Evolutionary conservation across 208 protist genomes (phyloP).

Genomic region (Angomonas deanei): DNA sequence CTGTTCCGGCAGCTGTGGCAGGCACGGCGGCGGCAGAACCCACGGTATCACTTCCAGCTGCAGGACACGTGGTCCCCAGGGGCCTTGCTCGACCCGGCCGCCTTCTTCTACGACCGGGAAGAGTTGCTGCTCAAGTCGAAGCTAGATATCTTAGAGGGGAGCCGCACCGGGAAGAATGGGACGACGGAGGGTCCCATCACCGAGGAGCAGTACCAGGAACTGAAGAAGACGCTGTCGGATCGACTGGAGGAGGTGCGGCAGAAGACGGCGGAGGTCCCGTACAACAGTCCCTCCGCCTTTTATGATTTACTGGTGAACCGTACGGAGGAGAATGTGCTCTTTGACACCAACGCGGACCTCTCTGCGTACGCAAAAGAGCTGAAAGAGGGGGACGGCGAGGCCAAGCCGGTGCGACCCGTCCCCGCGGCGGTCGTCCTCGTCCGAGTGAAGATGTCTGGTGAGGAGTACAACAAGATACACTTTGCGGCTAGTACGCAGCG

Average conservation of each 20-base stretch:
- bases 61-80: constrained; percentile 36
- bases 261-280: constrained; percentile 16
- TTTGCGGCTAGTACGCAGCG: constrained; percentile 18
- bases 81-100: constrained; percentile 34
- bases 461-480: constrained; percentile 20
- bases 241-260: not conserved
- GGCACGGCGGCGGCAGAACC: constrained; percentile 30
- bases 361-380: not conserved
- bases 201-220: not conserved
- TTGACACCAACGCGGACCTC: constrained; percentile 11
- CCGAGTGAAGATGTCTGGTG: constrained; percentile 18
- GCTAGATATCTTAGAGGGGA: constrained; percentile 5
- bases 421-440: constrained; percentile 39
- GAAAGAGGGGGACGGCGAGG: not conserved
- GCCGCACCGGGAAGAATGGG: not conserved
- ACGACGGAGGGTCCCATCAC: not conserved
- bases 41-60: constrained; percentile 49
- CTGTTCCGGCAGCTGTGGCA: constrained; percentile 48
- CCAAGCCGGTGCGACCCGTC: not conserved
- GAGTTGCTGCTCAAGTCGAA: constrained; percentile 10
- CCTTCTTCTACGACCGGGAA: constrained; percentile 17
- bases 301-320: constrained; percentile 34
- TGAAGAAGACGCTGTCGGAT: not conserved
- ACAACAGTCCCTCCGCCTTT: constrained; percentile 20
- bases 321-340: constrained; percentile 24